Conservation (phyloP, 805 yeast genomes). For the Naumovozyma baii region DNA sequence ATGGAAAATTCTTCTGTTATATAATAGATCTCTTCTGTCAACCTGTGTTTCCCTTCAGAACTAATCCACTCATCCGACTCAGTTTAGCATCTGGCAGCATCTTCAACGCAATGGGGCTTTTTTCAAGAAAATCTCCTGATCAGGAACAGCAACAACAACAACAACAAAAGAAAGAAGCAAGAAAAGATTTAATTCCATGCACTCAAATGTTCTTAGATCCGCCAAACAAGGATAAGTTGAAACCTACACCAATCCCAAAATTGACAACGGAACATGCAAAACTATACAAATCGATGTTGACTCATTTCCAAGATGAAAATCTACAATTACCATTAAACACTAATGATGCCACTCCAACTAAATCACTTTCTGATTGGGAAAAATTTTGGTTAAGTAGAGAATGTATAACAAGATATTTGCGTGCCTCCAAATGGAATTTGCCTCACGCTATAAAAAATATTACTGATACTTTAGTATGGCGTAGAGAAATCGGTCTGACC, state of each 20-base stretch:
- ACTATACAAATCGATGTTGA: slow-evolving; percentile 12
- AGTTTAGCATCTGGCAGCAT: not conserved
- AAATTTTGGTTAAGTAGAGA: slow-evolving; percentile 38
- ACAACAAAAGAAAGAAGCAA: slow-evolving; percentile 8
- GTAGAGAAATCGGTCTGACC: slow-evolving; percentile 41
- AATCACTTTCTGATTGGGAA: slow-evolving; percentile 29
- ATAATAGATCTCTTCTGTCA: too few relatives aligned
- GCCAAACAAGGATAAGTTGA: slow-evolving; percentile 15
- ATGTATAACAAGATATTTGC: slow-evolving; percentile 41
- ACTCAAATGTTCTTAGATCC: slow-evolving; percentile 15
- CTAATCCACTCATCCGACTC: too few relatives aligned
- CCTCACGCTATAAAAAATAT: slow-evolving; percentile 37
- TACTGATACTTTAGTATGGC: slow-evolving; percentile 43
- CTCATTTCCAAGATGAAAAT: slow-evolving; percentile 13
- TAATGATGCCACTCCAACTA: slow-evolving; percentile 27
- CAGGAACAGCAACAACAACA: not conserved
- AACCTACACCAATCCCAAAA: slow-evolving; percentile 10
- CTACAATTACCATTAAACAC: slow-evolving; percentile 20
- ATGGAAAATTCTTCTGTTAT: too few relatives aligned
- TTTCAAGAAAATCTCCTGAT: slow-evolving; percentile 12
- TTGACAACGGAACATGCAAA: slow-evolving; percentile 13
- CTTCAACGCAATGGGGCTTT: slow-evolving; percentile 19
- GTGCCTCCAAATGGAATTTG: slow-evolving; percentile 44
- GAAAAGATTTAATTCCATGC: slow-evolving; percentile 17
- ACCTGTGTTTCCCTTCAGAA: too few relatives aligned